Base-by-base conservation (phyloP, 805 yeast genomes). In the Kluyveromyces dobzhanskii region DNA sequence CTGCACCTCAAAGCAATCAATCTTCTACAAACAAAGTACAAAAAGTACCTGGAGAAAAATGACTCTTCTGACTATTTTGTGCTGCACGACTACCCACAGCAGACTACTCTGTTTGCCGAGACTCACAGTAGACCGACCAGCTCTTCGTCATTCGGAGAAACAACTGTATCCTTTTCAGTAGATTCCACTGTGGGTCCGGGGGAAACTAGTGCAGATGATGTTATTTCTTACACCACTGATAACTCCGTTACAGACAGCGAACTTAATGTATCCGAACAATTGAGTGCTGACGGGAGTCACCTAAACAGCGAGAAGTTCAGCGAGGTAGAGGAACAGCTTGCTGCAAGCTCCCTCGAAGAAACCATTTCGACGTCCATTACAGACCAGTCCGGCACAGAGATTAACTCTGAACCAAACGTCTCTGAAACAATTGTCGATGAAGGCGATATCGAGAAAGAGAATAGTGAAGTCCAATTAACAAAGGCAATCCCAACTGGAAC, bases 41-140 rank as follows among this genome's bases (percentile, higher is more conserved):
- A 10, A n/a, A 8, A 34, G 19, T 38, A 37, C 33, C 25, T 44
- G 8, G 41, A 43, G 18, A 49, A 50, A 18, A 43, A 42, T 7
- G 47, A 46, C 28, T 41, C 45, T 7, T 44, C 51, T 17, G 24
- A 44, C 18, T 42, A 44, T 38, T 47, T 46, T 40, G 43, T 36
- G 7, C 26, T 39, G 19, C 40, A 42, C 30, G 51, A 49, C 14
- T 43, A 40, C 14, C 42, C 44, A 7, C 39, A 43, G 19, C 54
- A 50, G 34, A 47, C 51, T 3, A 48, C 52, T 6, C 37, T 49
- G 13, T 40, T 44, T 10, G 53, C 49, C 12, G 56, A 50, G 35
- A 44, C 49, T n/a, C 37, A 45, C 7, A 45, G 44, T 26, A 31
- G 41, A 9, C 25, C 24, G 4, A 42, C 47, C 16, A 18, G 41